Percentiles rank a stretch among this genome's conserved stretches.
These are phyloP conservation scores for Macrophomina tecta DNA, from an alignment of 2,329 filamentous ascomycete genomes.

Conservation along the genomic window DNA sequence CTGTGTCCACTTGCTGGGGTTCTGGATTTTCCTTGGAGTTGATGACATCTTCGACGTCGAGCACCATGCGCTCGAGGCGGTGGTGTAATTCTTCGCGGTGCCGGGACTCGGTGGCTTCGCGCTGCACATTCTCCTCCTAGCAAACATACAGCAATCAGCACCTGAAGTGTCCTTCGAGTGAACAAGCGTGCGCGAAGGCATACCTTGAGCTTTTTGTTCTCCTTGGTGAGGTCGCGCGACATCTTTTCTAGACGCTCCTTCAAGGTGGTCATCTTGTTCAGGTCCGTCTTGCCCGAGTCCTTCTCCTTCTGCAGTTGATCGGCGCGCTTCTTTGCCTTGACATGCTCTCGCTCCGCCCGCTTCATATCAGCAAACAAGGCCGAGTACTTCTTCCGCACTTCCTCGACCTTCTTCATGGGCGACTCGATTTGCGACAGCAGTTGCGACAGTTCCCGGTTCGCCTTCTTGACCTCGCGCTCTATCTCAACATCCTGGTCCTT, in stretches of 20 bases:
- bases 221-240: constrained; percentile 89
- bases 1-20: constrained; percentile 76
- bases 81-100: constrained; percentile 85
- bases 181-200: constrained; percentile 33
- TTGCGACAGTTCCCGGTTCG: constrained; percentile 86
- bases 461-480: constrained; percentile 92
- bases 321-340: constrained; percentile 93
- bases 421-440: constrained; percentile 88
- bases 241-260: constrained; percentile 98
- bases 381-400: constrained; percentile 87
- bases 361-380: constrained; percentile 96
- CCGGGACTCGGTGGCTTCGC: constrained; percentile 83
- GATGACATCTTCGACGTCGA: constrained; percentile 87
- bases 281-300: constrained; percentile 83
- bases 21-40: constrained; percentile 79
- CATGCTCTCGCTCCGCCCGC: constrained; percentile 88
- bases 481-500: constrained; percentile 97
- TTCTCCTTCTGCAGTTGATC: constrained; percentile 97
- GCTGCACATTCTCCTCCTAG: constrained; percentile 84
- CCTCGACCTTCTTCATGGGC: constrained; percentile 88
- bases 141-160: constrained; percentile 30
- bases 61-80: constrained; percentile 78
- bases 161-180: neutral
- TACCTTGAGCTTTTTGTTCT: constrained; percentile 98
- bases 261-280: constrained; percentile 86